Percentiles rank a stretch among this genome's conserved stretches.
Conservation (phyloP, 768 basidiomycete genomes). For the Roridomyces roridus region DNA sequence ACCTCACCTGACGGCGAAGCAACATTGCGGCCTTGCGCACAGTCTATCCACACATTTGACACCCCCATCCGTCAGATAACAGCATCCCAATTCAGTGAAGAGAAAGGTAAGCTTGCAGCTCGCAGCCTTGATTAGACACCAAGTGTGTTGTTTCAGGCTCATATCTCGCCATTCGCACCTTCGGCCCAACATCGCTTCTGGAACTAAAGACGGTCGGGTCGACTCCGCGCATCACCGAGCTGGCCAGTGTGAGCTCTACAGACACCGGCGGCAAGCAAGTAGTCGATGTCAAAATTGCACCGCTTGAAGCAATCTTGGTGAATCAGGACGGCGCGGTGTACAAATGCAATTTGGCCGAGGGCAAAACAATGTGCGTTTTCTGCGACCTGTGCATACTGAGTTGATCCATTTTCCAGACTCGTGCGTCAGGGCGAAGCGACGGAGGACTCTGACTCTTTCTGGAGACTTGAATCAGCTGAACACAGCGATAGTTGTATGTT, state of each 20-base stretch:
- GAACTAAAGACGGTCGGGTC: slow-evolving; percentile 29
- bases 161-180: slow-evolving; percentile 52
- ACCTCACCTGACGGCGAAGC: slow-evolving; percentile 31
- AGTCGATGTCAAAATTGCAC: slow-evolving; percentile 54
- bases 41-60: slow-evolving; percentile 53
- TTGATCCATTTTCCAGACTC: slow-evolving; percentile 22
- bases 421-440: slow-evolving; percentile 7
- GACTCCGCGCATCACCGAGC: slow-evolving; percentile 33
- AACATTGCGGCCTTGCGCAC: slow-evolving; percentile 46
- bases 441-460: slow-evolving; percentile 42
- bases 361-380: slow-evolving; percentile 30
- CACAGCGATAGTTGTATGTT: slow-evolving; percentile 48
- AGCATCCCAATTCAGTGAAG: slow-evolving; percentile 31
- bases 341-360: slow-evolving; percentile 43
- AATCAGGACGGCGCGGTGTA: slow-evolving; percentile 62
- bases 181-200: slow-evolving; percentile 49
- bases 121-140: neutral
- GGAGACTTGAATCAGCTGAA: slow-evolving; percentile 53
- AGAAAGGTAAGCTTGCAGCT: neutral
- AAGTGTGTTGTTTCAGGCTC: slow-evolving; percentile 26
- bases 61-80: slow-evolving; percentile 75
- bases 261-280: slow-evolving; percentile 47
- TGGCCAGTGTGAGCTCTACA: slow-evolving; percentile 44
- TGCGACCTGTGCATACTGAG: neutral
- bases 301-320: slow-evolving; percentile 44